phyloP scores from a whole-genome alignment of 1,284 basidiomycete genomes.

The Lignosus rhinocerotis region DNA sequence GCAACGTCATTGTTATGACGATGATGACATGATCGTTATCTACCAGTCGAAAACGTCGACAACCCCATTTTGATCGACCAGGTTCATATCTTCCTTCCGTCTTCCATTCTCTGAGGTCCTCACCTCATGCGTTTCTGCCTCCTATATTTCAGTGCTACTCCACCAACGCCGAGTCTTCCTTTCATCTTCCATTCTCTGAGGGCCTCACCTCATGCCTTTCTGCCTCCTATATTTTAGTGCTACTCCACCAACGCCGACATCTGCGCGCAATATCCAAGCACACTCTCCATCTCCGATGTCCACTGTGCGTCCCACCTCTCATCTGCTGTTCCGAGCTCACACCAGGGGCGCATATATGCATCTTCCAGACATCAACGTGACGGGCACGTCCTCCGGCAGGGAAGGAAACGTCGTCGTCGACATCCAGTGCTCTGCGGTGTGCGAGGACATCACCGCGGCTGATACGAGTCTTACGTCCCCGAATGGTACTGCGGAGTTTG shows the following conservation, averaged over 20 bases:
- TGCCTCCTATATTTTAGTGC: conserved; percentile 39
- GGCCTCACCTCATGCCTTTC: too few species aligned
- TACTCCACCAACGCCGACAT: conserved; percentile 48
- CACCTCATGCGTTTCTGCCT: neutral
- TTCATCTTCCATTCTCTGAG: too few species aligned
- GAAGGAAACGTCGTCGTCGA: conserved; percentile 40
- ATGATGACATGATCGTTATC: neutral
- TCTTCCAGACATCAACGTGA: conserved; percentile 35
- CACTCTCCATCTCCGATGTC: conserved; percentile 46
- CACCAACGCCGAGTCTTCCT: conserved; percentile 44
- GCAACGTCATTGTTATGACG: neutral
- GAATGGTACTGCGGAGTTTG: conserved; percentile 40
- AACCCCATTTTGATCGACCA: conserved; percentile 59
- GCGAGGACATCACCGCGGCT: conserved; percentile 39
- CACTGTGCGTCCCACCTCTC: conserved; percentile 29
- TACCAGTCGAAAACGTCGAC: conserved; percentile 49
- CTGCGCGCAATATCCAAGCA: conserved; percentile 53
- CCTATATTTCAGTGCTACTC: conserved; percentile 48
- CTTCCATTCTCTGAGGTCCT: neutral
- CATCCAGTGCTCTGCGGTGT: conserved; percentile 40
- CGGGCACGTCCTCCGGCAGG: conserved; percentile 40
- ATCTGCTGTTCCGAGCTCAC: too few species aligned
- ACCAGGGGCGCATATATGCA: too few species aligned
- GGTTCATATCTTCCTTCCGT: conserved; percentile 28
- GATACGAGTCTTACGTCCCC: conserved; percentile 30